A percentile compares a stretch with the other conserved stretches of the same genome.
phyloP scores from a whole-genome alignment of 306 rosid species.

The Clitoria ternatea region DNA sequence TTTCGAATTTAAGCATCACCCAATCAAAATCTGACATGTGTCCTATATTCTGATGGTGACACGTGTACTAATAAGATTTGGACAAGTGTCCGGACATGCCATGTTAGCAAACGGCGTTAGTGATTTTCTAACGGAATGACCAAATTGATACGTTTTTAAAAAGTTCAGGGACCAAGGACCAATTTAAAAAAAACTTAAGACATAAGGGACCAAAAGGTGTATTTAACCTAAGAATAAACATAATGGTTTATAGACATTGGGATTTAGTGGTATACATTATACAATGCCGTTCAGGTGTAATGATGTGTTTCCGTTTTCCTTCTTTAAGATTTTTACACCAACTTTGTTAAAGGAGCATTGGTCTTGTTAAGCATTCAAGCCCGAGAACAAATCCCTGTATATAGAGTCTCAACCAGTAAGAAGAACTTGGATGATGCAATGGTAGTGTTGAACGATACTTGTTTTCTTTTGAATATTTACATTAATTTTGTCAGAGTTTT shows the following conservation, averaged over 20 bases:
- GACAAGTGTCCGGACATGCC: no score
- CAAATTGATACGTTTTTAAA: no score
- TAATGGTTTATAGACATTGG: not conserved
- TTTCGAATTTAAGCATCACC: no score
- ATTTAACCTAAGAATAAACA: no score
- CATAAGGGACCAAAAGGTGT: no score
- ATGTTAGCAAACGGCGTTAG: no score
- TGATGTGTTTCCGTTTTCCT: not conserved
- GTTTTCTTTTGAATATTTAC: not conserved
- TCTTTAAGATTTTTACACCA: constrained; percentile 20
- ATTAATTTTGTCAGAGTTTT: not conserved
- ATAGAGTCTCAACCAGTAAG: not conserved
- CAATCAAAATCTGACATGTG: no score
- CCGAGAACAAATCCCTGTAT: not conserved
- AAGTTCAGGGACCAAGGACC: no score
- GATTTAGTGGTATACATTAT: not conserved
- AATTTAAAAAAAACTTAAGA: no score
- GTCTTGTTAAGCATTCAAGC: constrained; percentile 19
- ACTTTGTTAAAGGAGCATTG: constrained; percentile 21
- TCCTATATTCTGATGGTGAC: no score
- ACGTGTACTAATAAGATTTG: no score
- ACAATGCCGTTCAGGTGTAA: not conserved
- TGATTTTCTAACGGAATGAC: no score
- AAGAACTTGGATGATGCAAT: constrained; percentile 27
- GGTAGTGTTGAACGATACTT: not conserved